These are phyloP conservation scores for Chrysanthemum makinoi DNA, from an alignment of 129 eudicot species.

Conservation along the genomic window DNA sequence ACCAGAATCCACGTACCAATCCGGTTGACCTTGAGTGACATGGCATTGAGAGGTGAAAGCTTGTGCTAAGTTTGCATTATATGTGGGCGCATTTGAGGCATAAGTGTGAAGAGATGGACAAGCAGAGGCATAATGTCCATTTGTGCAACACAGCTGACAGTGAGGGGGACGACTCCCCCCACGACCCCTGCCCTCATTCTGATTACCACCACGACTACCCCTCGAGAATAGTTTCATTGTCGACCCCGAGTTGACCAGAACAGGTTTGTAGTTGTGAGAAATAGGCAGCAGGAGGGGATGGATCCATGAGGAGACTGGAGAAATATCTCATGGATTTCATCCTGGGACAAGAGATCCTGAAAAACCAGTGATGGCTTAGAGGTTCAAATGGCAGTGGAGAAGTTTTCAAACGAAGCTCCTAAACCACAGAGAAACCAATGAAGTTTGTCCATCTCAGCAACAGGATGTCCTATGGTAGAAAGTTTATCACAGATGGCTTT, in stretches of 20 bases:
- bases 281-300: background rate
- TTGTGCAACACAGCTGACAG: background rate
- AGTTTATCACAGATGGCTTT: background rate
- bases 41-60: background rate
- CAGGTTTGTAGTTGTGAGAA: background rate
- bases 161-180: background rate
- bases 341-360: background rate
- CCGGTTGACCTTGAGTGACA: background rate
- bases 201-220: background rate
- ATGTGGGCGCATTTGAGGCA: background rate
- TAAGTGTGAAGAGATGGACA: background rate
- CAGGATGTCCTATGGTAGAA: background rate
- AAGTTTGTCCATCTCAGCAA: too few species aligned
- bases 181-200: background rate
- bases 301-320: background rate
- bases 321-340: background rate
- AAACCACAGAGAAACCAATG: slow-evolving; percentile 1
- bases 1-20: background rate
- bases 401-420: background rate
- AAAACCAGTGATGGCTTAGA: background rate
- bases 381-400: background rate
- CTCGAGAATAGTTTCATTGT: background rate
- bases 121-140: background rate
- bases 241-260: background rate
- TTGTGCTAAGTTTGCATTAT: background rate